Evolutionary conservation across 2,329 filamentous ascomycete genomes (phyloP).

Genomic region (Tolypocladium cylindrosporum): DNA sequence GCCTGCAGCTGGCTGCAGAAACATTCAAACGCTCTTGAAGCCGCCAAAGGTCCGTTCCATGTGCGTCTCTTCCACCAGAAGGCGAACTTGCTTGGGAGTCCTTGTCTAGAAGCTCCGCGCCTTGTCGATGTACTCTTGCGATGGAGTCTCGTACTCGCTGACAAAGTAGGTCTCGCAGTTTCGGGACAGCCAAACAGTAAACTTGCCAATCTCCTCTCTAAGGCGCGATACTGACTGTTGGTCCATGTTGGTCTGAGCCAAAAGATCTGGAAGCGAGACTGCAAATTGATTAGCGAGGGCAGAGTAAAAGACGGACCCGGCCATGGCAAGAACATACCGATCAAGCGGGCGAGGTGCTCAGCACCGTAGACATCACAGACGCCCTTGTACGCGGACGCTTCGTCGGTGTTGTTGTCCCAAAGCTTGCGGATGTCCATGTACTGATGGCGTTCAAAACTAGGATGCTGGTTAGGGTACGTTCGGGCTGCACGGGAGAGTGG

Average conservation of each 20-base stretch:
- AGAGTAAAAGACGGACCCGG: not conserved
- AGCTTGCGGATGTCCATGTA: conserved; percentile 68
- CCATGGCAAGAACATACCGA: conserved; percentile 50
- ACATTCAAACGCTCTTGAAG: too few species aligned
- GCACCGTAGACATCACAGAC: conserved; percentile 81
- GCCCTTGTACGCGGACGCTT: conserved; percentile 58
- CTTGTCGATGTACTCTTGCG: conserved; percentile 62
- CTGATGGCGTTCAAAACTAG: conserved; percentile 83
- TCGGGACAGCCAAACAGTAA: conserved; percentile 76
- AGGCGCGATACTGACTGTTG: conserved; percentile 79
- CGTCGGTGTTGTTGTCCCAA: conserved; percentile 48
- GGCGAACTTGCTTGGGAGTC: not conserved
- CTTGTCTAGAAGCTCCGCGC: conserved; percentile 34
- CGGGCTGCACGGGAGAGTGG: not conserved
- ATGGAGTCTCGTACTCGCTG: conserved; percentile 63
- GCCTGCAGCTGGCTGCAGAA: not conserved
- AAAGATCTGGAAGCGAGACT: conserved; percentile 87
- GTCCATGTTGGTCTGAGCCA: conserved; percentile 98
- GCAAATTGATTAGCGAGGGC: conserved; percentile 2
- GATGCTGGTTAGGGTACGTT: conserved; percentile 10
- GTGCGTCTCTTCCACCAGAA: too few species aligned
- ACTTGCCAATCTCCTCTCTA: conserved; percentile 77
- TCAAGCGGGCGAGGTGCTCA: conserved; percentile 80
- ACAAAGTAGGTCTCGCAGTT: conserved; percentile 71
- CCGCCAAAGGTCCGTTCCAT: too few species aligned